phyloP scores from a whole-genome alignment of 148 eudicot species.

The Diospyros lotus region DNA sequence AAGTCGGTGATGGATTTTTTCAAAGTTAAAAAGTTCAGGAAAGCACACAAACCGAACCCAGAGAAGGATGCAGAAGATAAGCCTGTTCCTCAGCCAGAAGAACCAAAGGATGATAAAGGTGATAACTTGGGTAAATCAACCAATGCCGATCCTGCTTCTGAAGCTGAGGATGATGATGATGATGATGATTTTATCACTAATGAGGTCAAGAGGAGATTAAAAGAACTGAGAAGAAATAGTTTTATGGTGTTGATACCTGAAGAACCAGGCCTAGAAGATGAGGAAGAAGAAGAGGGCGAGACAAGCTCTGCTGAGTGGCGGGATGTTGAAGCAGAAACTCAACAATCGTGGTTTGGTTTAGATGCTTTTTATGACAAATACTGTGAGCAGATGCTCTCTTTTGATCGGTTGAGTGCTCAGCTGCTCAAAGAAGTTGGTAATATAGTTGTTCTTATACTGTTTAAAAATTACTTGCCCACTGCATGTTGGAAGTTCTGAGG shows the following conservation, averaged over 20 bases:
- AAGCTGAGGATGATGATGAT: slow-evolving; percentile 58
- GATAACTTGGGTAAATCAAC: slow-evolving; percentile 43
- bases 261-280: slow-evolving; percentile 42
- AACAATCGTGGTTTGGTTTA: slow-evolving; percentile 75
- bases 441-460: slow-evolving; percentile 6
- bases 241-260: slow-evolving; percentile 97
- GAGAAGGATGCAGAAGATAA: slow-evolving; percentile 43
- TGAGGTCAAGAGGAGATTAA: slow-evolving; percentile 89
- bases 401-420: slow-evolving; percentile 79
- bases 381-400: slow-evolving; percentile 77
- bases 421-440: slow-evolving; percentile 75
- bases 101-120: slow-evolving; percentile 36
- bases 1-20: slow-evolving; percentile 60
- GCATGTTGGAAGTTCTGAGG: not conserved
- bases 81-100: slow-evolving; percentile 45
- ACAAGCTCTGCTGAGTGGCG: slow-evolving; percentile 76
- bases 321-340: slow-evolving; percentile 61
- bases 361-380: slow-evolving; percentile 76
- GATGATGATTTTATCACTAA: slow-evolving; percentile 88
- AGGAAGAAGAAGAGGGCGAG: slow-evolving; percentile 70
- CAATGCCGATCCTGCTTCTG: slow-evolving; percentile 39
- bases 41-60: slow-evolving; percentile 43
- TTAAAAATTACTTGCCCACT: slow-evolving; percentile 11
- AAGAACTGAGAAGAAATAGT: slow-evolving; percentile 87
- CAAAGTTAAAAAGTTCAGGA: slow-evolving; percentile 59